Percentiles rank a stretch among this genome's conserved stretches.
phyloP scores from a whole-genome alignment of 2,329 filamentous ascomycete genomes.

The Aspergillaceae sp. region DNA sequence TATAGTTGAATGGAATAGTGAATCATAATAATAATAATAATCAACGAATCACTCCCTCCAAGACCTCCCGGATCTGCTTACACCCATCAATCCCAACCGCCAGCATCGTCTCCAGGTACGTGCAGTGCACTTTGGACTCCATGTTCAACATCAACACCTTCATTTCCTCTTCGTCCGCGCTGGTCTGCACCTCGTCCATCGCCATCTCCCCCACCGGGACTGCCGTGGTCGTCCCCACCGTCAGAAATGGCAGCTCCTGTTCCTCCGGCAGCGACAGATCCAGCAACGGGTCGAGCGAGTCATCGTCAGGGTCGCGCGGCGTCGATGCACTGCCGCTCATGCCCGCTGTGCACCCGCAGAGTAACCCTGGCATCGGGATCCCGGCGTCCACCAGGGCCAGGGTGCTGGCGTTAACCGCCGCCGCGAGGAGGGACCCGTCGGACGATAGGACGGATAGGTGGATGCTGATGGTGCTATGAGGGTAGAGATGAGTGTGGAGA shows the following conservation, averaged over 20 bases:
- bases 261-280: conserved; percentile 40
- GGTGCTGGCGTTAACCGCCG: conserved; percentile 82
- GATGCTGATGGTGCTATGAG: conserved; percentile 74
- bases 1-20: too few species aligned
- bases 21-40: conserved; percentile 14
- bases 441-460: conserved; percentile 80
- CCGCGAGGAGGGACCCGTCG: conserved; percentile 82
- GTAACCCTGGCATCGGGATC: conserved; percentile 88
- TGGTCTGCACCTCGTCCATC: conserved; percentile 22
- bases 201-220: conserved; percentile 47
- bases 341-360: conserved; percentile 80
- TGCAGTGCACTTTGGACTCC: conserved; percentile 78
- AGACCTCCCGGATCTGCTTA: conserved; percentile 68
- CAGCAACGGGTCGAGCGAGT: conserved; percentile 36
- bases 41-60: conserved; percentile 62
- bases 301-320: conserved; percentile 31
- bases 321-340: conserved; percentile 44
- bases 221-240: conserved; percentile 59
- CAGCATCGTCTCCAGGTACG: conserved; percentile 79
- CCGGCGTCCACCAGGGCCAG: conserved; percentile 90
- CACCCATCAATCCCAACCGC: conserved; percentile 88
- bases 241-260: conserved; percentile 79
- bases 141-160: conserved; percentile 71
- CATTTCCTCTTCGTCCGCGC: conserved; percentile 33
- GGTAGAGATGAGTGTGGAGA: conserved; percentile 80